phyloP scores from a whole-genome alignment of 352 stramenopile genomes.

The Globisporangium okanoganense region DNA sequence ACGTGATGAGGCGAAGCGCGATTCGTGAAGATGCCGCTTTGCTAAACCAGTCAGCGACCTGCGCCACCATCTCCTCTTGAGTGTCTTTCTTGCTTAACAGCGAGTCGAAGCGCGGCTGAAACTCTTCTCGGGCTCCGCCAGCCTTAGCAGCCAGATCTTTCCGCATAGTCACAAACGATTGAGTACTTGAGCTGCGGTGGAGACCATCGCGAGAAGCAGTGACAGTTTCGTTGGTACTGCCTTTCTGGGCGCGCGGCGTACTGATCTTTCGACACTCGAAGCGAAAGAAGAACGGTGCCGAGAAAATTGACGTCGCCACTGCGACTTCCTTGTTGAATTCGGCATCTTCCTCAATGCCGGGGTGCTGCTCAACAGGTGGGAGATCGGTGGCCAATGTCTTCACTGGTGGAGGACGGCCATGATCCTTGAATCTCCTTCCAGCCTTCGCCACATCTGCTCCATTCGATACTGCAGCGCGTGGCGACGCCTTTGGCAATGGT shows the following conservation, averaged over 20 bases:
- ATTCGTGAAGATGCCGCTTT: slow-evolving; percentile 38
- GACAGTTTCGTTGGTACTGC: not conserved
- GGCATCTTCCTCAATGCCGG: slow-evolving; percentile 59
- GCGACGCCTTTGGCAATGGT: slow-evolving; percentile 12
- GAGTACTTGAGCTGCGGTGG: slow-evolving; percentile 42
- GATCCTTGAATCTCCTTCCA: slow-evolving; percentile 13
- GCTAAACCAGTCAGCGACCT: slow-evolving; percentile 57
- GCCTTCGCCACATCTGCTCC: not conserved
- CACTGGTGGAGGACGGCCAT: slow-evolving; percentile 20
- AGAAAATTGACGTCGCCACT: slow-evolving; percentile 78
- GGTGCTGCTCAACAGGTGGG: slow-evolving; percentile 27
- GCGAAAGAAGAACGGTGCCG: slow-evolving; percentile 79
- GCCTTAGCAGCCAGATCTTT: slow-evolving; percentile 5
- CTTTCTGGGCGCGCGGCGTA: slow-evolving; percentile 15
- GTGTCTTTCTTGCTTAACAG: slow-evolving; percentile 21
- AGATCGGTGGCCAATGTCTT: slow-evolving; percentile 22
- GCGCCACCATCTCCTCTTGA: slow-evolving; percentile 25
- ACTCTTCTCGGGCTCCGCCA: slow-evolving; percentile 26
- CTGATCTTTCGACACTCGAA: slow-evolving; percentile 75
- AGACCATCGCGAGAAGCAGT: slow-evolving; percentile 8
- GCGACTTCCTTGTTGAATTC: slow-evolving; percentile 85
- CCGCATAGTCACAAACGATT: slow-evolving; percentile 46
- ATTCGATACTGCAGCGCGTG: not conserved
- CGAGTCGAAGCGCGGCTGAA: slow-evolving; percentile 36
- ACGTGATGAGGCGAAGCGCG: slow-evolving; percentile 66